Conservation (phyloP, 805 yeast genomes). For the Priceomyces melissophilus region DNA sequence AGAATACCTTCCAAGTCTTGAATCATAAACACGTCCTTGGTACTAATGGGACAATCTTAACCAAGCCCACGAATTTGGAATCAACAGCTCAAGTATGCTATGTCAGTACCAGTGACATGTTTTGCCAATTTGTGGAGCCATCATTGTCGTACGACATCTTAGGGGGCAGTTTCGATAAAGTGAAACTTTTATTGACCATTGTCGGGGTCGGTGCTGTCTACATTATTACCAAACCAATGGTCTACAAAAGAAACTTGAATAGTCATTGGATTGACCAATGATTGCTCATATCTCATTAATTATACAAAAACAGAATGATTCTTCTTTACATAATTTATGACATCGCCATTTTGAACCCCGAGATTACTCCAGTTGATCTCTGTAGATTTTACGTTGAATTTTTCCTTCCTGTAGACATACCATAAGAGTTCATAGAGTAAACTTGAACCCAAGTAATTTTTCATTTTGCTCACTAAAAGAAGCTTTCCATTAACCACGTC, state of each 20-base stretch:
- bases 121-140: conserved; percentile 76
- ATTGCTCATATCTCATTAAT: conserved; percentile 1
- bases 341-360: conserved; percentile 25
- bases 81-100: conserved; percentile 73
- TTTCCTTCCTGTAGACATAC: conserved; percentile 31
- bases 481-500: conserved; percentile 15
- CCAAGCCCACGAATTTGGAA: conserved; percentile 63
- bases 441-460: conserved; percentile 32
- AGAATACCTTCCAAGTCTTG: conserved; percentile 31
- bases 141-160: conserved; percentile 80
- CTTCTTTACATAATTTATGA: conserved; percentile 15
- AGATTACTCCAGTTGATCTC: conserved; percentile 23
- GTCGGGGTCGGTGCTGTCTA: conserved; percentile 46
- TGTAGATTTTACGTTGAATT: conserved; percentile 4
- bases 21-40: conserved; percentile 36
- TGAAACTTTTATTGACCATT: conserved; percentile 60
- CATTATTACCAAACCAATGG: conserved; percentile 55
- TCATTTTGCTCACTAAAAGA: conserved; percentile 32
- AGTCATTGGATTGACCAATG: conserved; percentile 45
- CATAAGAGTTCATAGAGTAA: conserved; percentile 39
- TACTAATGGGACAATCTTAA: conserved; percentile 20
- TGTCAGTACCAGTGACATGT: conserved; percentile 58
- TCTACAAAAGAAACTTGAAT: conserved; percentile 49
- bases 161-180: conserved; percentile 62
- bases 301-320: conserved; percentile 19